These are phyloP conservation scores for Trichocomaceae sp. DNA, from an alignment of 2,329 filamentous ascomycete genomes.

Conservation along the genomic window DNA sequence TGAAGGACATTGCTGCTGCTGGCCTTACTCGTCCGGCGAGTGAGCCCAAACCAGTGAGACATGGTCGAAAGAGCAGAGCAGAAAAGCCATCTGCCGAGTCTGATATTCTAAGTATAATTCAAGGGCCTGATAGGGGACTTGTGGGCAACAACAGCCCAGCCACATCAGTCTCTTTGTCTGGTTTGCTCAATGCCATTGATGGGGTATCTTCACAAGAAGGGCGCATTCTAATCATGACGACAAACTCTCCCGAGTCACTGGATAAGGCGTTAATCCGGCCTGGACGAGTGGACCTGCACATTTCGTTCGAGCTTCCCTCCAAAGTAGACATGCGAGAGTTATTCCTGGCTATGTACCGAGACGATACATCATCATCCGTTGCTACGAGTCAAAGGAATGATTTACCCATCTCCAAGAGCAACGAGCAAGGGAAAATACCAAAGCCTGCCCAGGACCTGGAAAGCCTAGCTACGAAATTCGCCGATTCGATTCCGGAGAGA, in stretches of 20 bases:
- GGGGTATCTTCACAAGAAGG: slow-evolving; percentile 74
- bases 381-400: slow-evolving; percentile 14
- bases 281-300: slow-evolving; percentile 64
- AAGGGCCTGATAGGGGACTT: background rate
- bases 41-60: background rate
- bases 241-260: slow-evolving; percentile 64
- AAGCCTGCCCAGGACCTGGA: slow-evolving; percentile 24
- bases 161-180: slow-evolving; percentile 57
- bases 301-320: slow-evolving; percentile 46
- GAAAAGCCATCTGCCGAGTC: slow-evolving; percentile 10
- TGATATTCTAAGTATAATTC: background rate
- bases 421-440: slow-evolving; percentile 31
- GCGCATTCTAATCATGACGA: slow-evolving; percentile 75
- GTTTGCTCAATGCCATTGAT: slow-evolving; percentile 74
- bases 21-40: slow-evolving; percentile 43
- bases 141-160: slow-evolving; percentile 5
- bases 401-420: slow-evolving; percentile 19
- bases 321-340: slow-evolving; percentile 23
- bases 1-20: slow-evolving; percentile 65
- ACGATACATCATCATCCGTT: slow-evolving; percentile 8
- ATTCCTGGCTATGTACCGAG: slow-evolving; percentile 26
- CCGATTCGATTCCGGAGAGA: slow-evolving; percentile 46
- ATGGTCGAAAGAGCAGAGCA: background rate
- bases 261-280: slow-evolving; percentile 67
- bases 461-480: slow-evolving; percentile 38